phyloP scores from a whole-genome alignment of 345 rosid genomes.

The Hibiscus tridactylites region DNA sequence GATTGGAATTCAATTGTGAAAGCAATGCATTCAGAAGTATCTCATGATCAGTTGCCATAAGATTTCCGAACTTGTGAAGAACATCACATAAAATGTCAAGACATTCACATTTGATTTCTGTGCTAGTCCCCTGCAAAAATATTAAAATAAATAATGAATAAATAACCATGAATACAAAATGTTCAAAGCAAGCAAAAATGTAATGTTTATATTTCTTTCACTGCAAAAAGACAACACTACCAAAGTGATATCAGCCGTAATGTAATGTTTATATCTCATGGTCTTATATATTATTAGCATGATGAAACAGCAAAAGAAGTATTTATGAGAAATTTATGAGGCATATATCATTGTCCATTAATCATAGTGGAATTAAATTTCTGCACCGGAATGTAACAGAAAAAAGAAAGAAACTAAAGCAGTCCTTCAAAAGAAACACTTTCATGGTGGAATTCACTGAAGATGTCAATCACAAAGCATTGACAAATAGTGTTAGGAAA shows the following conservation, averaged over 20 bases:
- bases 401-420: background rate
- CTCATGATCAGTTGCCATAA: constrained; percentile 72
- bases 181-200: background rate
- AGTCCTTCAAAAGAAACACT: background rate
- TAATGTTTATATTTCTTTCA: background rate
- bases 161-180: background rate
- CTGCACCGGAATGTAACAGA: background rate
- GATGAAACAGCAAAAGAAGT: background rate
- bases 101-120: constrained; percentile 91
- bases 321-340: background rate
- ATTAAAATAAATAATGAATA: background rate
- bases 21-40: constrained; percentile 63
- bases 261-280: no score
- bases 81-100: constrained; percentile 94
- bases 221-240: background rate
- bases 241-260: background rate
- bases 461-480: background rate
- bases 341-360: background rate
- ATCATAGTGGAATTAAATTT: background rate
- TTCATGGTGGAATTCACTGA: background rate
- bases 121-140: constrained; percentile 62
- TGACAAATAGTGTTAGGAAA: background rate
- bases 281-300: background rate
- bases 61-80: constrained; percentile 88
- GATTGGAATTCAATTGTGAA: constrained; percentile 72